Evolutionary conservation across 345 rosid species (phyloP), one percentile per base, ranked within the genome.

Genomic region (Hypericum perforatum): DNA sequence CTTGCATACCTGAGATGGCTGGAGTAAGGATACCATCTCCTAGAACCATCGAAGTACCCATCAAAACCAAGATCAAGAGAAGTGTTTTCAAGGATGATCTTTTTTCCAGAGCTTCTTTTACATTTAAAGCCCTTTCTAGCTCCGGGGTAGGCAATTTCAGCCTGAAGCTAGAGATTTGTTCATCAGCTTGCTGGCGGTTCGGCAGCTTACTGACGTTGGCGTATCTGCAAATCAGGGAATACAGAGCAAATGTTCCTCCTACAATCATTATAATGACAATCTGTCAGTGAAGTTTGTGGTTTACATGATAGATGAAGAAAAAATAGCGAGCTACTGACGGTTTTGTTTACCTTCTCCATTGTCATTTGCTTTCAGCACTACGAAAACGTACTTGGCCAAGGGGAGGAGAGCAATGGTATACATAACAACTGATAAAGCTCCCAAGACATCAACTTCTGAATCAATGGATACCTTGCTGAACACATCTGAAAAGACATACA

Each of bases 241-340:
- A 92, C 55, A 88, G 63, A 8, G 98, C 98, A 82, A 92, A 92
- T 29, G 98, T 92, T 38, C 98, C 98, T 61, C 98, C 98, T 92
- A 66, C 72, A 76, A 72, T 39, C 65, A 50, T 64, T 70, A 39
- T 56, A 11, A 49, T 51, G n/a, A n/a, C 11, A 44, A 49, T 16
- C 15, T 37, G 39, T 75, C 55, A 58, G 58, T 12, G 41, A 50
- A 1, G 61, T 37, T 43, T 8, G 39, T 7, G 42, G 11, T 38
- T 49, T n/a, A 41, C 15, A 36, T 62, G 9, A 53, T 42, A 41
- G 37, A 40, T 7, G 54, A 49, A 16, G 47, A 37, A 14, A 37
- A 2, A 13, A 53, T 41, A 5, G 37, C 43, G 5, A 29, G 10
- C n/a, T n/a, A n/a, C n/a, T 7, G 52, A 37, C 44, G 47, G 38